A percentile compares a stretch with the other conserved stretches of the same genome.
phyloP scores from a whole-genome alignment of 192 early-diverging fungal genomes.

The Phlyctochytrium arcticum region DNA sequence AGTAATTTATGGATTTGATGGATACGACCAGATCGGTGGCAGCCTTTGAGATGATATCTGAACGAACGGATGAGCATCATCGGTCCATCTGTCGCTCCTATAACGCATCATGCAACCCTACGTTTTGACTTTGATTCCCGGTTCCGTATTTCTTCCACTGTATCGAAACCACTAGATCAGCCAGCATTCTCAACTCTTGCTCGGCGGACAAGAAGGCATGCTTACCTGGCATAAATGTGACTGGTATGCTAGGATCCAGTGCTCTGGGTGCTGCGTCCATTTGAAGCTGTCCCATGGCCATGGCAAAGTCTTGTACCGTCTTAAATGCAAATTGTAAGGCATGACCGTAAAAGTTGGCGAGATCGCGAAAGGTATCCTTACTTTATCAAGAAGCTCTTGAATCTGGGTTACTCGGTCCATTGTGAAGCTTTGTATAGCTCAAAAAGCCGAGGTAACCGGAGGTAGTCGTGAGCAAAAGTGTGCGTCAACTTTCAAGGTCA shows the following conservation, averaged over 20 bases:
- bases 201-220: background rate
- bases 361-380: background rate
- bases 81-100: too few species aligned
- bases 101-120: background rate
- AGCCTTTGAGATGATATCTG: background rate
- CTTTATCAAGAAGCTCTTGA: conserved; percentile 14
- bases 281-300: conserved; percentile 1
- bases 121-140: background rate
- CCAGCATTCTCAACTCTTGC: background rate
- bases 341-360: background rate
- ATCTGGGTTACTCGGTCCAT: conserved; percentile 17
- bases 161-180: background rate
- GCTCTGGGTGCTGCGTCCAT: background rate
- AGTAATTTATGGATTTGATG: background rate
- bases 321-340: background rate
- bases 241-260: conserved; percentile 4
- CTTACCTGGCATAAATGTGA: conserved; percentile 12
- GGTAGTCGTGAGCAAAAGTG: too few species aligned
- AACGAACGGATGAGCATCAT: background rate
- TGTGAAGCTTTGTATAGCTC: too few species aligned
- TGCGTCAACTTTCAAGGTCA: too few species aligned
- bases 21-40: background rate
- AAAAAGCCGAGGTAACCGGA: too few species aligned
- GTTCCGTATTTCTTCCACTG: background rate
- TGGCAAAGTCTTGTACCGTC: conserved; percentile 16